Evolutionary conservation across 768 basidiomycete genomes (phyloP).

Genomic region (Leccinellum albellum): DNA sequence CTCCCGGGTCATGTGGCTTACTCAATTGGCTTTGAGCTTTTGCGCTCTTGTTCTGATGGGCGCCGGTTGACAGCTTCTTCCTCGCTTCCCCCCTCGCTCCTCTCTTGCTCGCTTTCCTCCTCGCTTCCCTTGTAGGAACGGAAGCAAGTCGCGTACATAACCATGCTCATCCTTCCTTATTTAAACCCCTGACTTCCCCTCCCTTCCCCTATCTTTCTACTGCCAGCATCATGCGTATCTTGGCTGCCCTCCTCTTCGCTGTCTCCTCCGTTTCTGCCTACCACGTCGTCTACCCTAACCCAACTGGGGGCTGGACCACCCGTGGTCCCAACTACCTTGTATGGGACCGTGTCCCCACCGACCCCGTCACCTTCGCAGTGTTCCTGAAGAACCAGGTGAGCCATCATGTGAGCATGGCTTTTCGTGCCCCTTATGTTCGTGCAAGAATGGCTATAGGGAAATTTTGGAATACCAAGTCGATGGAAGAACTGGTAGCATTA

Average conservation of each 20-base stretch:
- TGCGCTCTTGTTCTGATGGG: too few relatives aligned
- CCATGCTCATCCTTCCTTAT: neutral
- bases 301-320: conserved; percentile 52
- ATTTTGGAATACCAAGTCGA: conserved; percentile 57
- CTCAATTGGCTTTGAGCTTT: too few relatives aligned
- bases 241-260: conserved; percentile 43
- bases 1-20: too few relatives aligned
- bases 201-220: neutral
- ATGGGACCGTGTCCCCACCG: conserved; percentile 67
- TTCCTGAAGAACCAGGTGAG: conserved; percentile 63
- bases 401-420: neutral
- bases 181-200: neutral
- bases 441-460: conserved; percentile 21
- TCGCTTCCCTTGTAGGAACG: conserved; percentile 19
- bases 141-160: conserved; percentile 4
- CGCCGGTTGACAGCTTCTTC: too few relatives aligned
- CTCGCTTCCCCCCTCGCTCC: too few relatives aligned
- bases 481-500: conserved; percentile 38
- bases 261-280: conserved; percentile 62
- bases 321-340: conserved; percentile 47
- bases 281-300: conserved; percentile 50
- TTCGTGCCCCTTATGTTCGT: neutral
- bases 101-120: too few relatives aligned
- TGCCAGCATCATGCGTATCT: conserved; percentile 40
- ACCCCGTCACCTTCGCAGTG: conserved; percentile 63